Evolutionary conservation across 768 basidiomycete genomes (phyloP).

Genomic region (Macrolepiota dolichaula): DNA sequence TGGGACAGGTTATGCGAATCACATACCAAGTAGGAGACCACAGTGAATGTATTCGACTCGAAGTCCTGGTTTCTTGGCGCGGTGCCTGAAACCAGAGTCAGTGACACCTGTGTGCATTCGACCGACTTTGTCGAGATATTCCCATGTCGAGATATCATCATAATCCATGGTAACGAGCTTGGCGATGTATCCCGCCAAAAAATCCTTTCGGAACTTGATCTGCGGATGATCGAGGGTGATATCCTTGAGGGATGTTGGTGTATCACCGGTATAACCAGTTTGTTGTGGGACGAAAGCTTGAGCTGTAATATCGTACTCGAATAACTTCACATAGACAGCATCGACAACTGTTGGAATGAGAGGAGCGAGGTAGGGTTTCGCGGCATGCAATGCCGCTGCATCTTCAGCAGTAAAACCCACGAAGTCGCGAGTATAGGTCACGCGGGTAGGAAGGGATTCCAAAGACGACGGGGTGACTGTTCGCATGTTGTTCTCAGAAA

Average conservation of each 20-base stretch:
- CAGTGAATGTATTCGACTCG: constrained; percentile 38
- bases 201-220: constrained; percentile 43
- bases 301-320: constrained; percentile 39
- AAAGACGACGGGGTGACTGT: constrained; percentile 23
- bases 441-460: constrained; percentile 30
- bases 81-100: not conserved
- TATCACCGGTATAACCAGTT: constrained; percentile 37
- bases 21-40: constrained; percentile 28
- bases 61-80: constrained; percentile 24
- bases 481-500: constrained; percentile 21
- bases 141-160: constrained; percentile 36
- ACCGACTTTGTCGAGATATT: constrained; percentile 45
- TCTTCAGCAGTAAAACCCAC: constrained; percentile 40
- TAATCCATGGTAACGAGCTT: constrained; percentile 45
- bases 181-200: constrained; percentile 28
- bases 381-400: constrained; percentile 36
- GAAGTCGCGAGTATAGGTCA: constrained; percentile 43
- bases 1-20: not conserved
- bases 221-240: constrained; percentile 40
- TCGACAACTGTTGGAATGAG: constrained; percentile 43
- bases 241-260: constrained; percentile 35
- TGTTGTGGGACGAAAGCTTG: constrained; percentile 33
- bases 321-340: constrained; percentile 40
- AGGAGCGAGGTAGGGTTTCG: constrained; percentile 36
- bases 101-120: constrained; percentile 43